A percentile compares a stretch with the other conserved stretches of the same genome.
Evolutionary conservation across 805 yeast genomes (phyloP).

Genomic region (Blastobotrys robertii): DNA sequence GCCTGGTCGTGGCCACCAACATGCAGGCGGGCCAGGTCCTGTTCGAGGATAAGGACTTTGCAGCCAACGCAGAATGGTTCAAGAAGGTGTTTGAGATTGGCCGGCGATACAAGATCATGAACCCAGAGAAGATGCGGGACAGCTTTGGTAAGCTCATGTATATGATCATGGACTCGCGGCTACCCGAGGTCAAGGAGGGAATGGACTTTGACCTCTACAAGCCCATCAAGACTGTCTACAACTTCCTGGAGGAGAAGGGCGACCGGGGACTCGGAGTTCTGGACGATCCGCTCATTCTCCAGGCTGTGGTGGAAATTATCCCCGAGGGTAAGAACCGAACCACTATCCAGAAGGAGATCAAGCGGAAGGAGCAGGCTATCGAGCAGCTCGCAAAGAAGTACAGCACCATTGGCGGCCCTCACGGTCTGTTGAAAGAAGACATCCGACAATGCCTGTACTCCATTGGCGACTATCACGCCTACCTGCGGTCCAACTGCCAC

Average conservation of each 20-base stretch:
- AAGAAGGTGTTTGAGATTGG: slow-evolving; percentile 86
- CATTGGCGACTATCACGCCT: slow-evolving; percentile 69
- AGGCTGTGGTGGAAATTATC: slow-evolving; percentile 60
- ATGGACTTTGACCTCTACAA: slow-evolving; percentile 70
- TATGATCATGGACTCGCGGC: slow-evolving; percentile 76
- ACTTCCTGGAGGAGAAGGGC: slow-evolving; percentile 35
- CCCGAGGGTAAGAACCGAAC: slow-evolving; percentile 48
- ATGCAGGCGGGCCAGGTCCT: slow-evolving; percentile 59
- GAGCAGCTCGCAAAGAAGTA: slow-evolving; percentile 38
- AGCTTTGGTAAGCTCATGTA: slow-evolving; percentile 72
- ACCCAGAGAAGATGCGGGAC: slow-evolving; percentile 72
- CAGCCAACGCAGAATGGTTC: slow-evolving; percentile 64
- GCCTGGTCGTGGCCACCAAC: slow-evolving; percentile 68
- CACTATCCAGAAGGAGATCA: slow-evolving; percentile 49
- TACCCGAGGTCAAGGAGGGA: slow-evolving; percentile 58
- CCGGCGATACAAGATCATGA: slow-evolving; percentile 74
- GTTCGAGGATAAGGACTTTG: slow-evolving; percentile 56
- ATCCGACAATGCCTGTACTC: slow-evolving; percentile 67
- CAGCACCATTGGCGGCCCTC: not conserved
- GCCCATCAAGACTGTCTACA: slow-evolving; percentile 56
- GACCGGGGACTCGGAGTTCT: slow-evolving; percentile 33
- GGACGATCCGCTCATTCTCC: slow-evolving; percentile 46
- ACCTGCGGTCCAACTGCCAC: slow-evolving; percentile 54
- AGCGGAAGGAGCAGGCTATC: slow-evolving; percentile 58
- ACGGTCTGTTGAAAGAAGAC: slow-evolving; percentile 43